Base-by-base conservation (phyloP, 768 basidiomycete genomes). In the Tylopilus felleus region DNA sequence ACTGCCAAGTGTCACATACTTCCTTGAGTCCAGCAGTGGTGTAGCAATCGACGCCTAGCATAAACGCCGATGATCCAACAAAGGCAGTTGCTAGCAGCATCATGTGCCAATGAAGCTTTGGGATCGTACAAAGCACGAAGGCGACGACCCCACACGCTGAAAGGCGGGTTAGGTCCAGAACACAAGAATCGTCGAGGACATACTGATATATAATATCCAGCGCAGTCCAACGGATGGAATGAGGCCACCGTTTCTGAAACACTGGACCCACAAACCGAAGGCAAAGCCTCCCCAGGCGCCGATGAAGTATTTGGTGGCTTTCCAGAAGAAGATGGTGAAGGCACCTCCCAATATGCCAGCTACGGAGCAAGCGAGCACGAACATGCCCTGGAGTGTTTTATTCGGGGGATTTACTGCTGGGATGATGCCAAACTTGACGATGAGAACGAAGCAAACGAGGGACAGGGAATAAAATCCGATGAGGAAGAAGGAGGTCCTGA, bases 31-130 rank as follows among this genome's bases (percentile, higher is more conserved):
- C 90, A 7, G 89, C 91, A 17, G 90, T 88, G 3, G 93, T 90
- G 70, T 84, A 97, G 69, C 95, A 97, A 71, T 98, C 95, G 36
- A 97, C 84, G 19, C 96, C 96, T 14, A 98, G 77, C 52, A 94
- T 92, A 69, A 97, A 88, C 1, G 93, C 87, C 19, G 88, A 88
- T 23, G 94, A 86, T 8, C 95, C 95, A 59, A 97, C 92, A 62
- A 91, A 80, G 42, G 93, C 88, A 38, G 94, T 96, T 54, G 90
- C 86, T 49, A 89, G 73, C 62, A 98, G 84, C 51, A 97, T 74
- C 65, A 93, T 77, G 68, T 93, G 88, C 73, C 91, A 90, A 70
- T 95, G 91, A 60, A 91, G 77, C 74, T 83, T 89, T 55, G 89
- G 88, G 60, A 93, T 83, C 23, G 94, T 90, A 70, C 89, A 89